These are phyloP conservation scores for Pezicula radicicola DNA, from an alignment of 2,329 filamentous ascomycete species.

Conservation along the genomic window DNA sequence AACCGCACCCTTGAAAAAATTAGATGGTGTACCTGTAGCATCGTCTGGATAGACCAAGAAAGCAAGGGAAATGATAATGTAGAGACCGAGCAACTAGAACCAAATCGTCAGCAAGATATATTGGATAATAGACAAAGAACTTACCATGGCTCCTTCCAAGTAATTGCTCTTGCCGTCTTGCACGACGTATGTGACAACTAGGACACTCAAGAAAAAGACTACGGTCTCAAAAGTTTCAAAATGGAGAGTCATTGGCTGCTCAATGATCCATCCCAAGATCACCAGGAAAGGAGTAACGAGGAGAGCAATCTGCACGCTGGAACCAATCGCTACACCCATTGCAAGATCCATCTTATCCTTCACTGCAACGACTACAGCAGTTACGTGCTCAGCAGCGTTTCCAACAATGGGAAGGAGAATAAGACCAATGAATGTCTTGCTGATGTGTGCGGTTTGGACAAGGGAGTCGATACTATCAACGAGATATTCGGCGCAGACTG, in stretches of 20 bases:
- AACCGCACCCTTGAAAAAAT: not conserved
- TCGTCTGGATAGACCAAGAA: slow-evolving; percentile 60
- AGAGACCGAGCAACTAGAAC: slow-evolving; percentile 50
- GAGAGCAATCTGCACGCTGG: slow-evolving; percentile 78
- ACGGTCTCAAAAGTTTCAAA: slow-evolving; percentile 81
- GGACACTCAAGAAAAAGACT: slow-evolving; percentile 70
- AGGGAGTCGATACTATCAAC: slow-evolving; percentile 74
- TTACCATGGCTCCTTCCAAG: slow-evolving; percentile 73
- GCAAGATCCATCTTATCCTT: slow-evolving; percentile 75
- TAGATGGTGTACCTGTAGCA: slow-evolving; percentile 15
- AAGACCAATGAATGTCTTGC: slow-evolving; percentile 77
- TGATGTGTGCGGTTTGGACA: slow-evolving; percentile 67
- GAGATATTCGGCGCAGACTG: slow-evolving; percentile 73
- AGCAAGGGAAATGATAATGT: slow-evolving; percentile 56
- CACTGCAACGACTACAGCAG: slow-evolving; percentile 73
- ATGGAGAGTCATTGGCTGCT: slow-evolving; percentile 67
- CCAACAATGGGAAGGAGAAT: slow-evolving; percentile 78
- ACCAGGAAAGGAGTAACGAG: slow-evolving; percentile 70
- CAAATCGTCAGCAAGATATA: not conserved
- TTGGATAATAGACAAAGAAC: slow-evolving; percentile 6
- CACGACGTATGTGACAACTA: slow-evolving; percentile 74
- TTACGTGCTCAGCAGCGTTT: slow-evolving; percentile 79
- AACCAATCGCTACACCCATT: slow-evolving; percentile 79
- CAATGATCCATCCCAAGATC: slow-evolving; percentile 63
- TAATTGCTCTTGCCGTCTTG: slow-evolving; percentile 84